phyloP scores from a whole-genome alignment of 495 filamentous ascomycete species.

The Trichoderma parareesei region DNA sequence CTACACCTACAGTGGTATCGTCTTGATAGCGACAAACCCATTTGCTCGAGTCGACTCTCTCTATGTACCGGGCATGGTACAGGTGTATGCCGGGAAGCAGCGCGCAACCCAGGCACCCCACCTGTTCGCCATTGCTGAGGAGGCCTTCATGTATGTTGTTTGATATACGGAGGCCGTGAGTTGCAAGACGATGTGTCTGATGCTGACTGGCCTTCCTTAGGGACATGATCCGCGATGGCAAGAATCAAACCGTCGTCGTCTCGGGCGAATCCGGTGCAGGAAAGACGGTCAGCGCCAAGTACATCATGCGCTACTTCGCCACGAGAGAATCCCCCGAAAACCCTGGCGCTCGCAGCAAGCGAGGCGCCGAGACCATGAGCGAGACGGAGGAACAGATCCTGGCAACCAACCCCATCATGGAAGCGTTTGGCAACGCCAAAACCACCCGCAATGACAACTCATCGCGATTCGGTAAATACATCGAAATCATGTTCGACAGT shows the following conservation, averaged over 20 bases:
- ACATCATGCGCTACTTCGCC: constrained; percentile 99
- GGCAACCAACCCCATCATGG: constrained; percentile 98
- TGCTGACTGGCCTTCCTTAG: constrained; percentile 32
- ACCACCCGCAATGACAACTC: constrained; percentile 99
- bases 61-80: constrained; percentile 98
- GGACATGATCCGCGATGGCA: constrained; percentile 92
- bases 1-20: constrained; percentile 99
- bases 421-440: constrained; percentile 98
- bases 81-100: constrained; percentile 97
- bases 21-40: constrained; percentile 96
- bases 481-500: constrained; percentile 98
- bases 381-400: constrained; percentile 98
- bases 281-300: constrained; percentile 98
- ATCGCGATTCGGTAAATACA: constrained; percentile 97
- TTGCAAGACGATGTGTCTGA: neutral
- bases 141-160: constrained; percentile 81
- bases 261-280: constrained; percentile 97
- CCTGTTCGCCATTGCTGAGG: constrained; percentile 97
- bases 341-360: constrained; percentile 68
- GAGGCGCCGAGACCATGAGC: constrained; percentile 81
- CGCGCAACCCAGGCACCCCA: constrained; percentile 93
- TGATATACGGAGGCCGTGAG: neutral
- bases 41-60: constrained; percentile 97
- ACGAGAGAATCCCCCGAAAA: constrained; percentile 92
- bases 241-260: constrained; percentile 98